Evolutionary conservation across 305 asterid genomes (phyloP), one percentile per base, ranked within the genome.

Genomic region (Rubia balearica): DNA sequence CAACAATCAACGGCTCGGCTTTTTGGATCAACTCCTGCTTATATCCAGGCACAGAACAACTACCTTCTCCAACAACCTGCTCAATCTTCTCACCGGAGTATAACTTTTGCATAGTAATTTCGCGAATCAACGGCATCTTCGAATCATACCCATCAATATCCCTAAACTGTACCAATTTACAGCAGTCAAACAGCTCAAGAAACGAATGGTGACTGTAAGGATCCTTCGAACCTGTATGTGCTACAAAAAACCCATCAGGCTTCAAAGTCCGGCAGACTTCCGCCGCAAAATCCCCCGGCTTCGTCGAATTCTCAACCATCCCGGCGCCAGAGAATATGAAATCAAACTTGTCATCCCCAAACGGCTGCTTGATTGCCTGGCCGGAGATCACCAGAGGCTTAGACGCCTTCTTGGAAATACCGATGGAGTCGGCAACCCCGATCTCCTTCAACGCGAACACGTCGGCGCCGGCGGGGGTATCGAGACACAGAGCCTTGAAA

Each of bases 241-340:
- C 73, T 9, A 94, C 97, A 21, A 91, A 85, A 85, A 79, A 85
- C 88, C 99, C 99, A 81, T 89, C 89, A 89, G 96, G 95, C 72
- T 85, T 91, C 81, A 94, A 63, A 7, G 96, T 88, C 82, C 98
- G 83, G 55, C 81, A 82, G 75, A 88, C 84, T 84, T 94, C 99
- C n/a, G 84, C 84, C 8, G 86, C 95, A 2, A 89, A 81, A 22
- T 79, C 86, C 11, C 73, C 93, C 2, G 86, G 85, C 77, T 83
- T 91, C 59, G 70, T 76, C 43, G 96, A 87, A 71, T 82, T 94
- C 67, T 91, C 98, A 69, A 91, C 69, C 87, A 78, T 87, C 8
- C 93, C 97, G 46, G 77, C 88, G 21, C 99, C 94, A 69, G 89
- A 85, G 67, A 91, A 94, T 24, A 91, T 79, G 75, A 91, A 87